Evolutionary conservation across 164 flowering plant species (phyloP), one percentile per base, ranked within the genome.

Genomic region (Nymphaea colorata): DNA sequence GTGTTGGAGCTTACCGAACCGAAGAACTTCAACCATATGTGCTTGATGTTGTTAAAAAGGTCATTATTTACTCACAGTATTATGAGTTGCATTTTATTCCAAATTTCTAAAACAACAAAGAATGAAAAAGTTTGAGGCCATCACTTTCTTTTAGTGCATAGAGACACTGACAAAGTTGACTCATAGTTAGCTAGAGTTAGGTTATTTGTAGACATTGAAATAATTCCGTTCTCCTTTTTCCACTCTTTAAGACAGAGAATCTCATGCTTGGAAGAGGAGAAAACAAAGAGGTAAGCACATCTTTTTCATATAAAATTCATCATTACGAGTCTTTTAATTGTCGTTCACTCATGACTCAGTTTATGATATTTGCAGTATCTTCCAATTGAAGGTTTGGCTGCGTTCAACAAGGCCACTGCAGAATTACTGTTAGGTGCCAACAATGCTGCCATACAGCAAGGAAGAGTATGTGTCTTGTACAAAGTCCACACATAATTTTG

Each of bases 361-460:
- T 42, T 18, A 5, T 67, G 68, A 62, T n/a, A 61, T 47, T 62
- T 82, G 77, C 77, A 94, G 99, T 94, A 94, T 82, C 97, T 94
- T 41, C 99, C 99, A n/a, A 94, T 94, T 42, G 99, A 94, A 80
- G 99, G 99, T 69, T 72, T 91, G 81, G 99, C 93, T 79, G 96
- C 93, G 65, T 94, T 94, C 76, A 94, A 91, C 74, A 89, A 87
- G 79, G 97, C 65, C 53, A 94, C 97, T 55, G 97, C 96, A 15
- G 93, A 94, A 76, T 74, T 94, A 75, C 77, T 94, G 72, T 80
- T 94, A 63, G 99, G 99, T 77, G 96, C 97, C 44, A 89, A 76
- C 73, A 91, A 82, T 78, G 83, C 88, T 53, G 81, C 85, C 61
- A 79, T 94, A 74, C 70, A 88, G 70, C 74, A 91, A 76, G 90